Evolutionary conservation across 2,329 filamentous ascomycete genomes (phyloP).

Genomic region (Sporothrix pallida): DNA sequence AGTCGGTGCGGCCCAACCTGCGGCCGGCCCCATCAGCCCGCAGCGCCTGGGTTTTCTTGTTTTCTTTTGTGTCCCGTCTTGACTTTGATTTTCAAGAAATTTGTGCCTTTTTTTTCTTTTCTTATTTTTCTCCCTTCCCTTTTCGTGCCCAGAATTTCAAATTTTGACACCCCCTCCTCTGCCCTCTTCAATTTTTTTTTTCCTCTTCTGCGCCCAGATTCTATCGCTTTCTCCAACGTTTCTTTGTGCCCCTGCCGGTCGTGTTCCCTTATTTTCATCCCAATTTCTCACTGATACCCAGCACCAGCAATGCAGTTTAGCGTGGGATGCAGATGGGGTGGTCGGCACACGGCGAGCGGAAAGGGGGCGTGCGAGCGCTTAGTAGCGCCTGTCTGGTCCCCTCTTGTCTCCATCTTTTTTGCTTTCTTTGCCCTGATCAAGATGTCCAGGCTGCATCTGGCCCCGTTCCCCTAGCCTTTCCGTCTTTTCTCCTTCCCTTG

Average conservation of each 20-base stretch:
- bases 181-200: conserved; percentile 1
- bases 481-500: not conserved
- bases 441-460: not conserved
- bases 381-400: conserved; percentile 26
- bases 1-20: conserved; percentile 38
- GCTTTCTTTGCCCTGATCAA: not conserved
- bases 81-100: not conserved
- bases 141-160: conserved; percentile 1
- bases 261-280: conserved; percentile 20
- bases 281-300: conserved; percentile 29
- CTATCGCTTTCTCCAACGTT: not conserved
- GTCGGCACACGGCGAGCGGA: conserved; percentile 24
- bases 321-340: conserved; percentile 32
- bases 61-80: not conserved
- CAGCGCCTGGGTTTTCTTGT: not conserved
- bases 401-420: not conserved
- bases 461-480: not conserved
- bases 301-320: conserved; percentile 18
- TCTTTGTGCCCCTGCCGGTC: not conserved
- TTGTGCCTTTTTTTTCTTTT: not conserved
- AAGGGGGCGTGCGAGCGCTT: conserved; percentile 33
- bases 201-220: not conserved
- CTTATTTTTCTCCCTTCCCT: not conserved
- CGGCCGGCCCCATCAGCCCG: conserved; percentile 30
- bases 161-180: not conserved